These are phyloP conservation scores for Obelidium mucronatum DNA, from an alignment of 192 early-diverging fungal species.

Conservation along the genomic window DNA sequence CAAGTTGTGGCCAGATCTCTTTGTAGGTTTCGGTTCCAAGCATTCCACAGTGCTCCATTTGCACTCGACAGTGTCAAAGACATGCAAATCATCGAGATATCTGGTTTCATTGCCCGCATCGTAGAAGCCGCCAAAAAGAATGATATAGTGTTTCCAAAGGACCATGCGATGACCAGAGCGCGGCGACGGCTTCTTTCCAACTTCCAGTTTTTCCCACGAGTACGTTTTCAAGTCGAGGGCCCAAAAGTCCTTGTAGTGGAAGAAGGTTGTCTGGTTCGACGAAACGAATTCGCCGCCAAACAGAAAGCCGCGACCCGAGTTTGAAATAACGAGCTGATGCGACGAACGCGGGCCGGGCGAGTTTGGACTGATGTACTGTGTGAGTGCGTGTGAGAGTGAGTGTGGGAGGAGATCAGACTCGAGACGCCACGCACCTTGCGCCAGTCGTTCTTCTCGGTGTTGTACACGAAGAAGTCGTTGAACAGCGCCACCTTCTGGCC, in stretches of 20 bases:
- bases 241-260: conserved; percentile 80
- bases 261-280: conserved; percentile 72
- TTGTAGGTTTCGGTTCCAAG: conserved; percentile 48
- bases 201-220: conserved; percentile 73
- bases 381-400: conserved; percentile 65
- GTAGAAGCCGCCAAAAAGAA: conserved; percentile 75
- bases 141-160: conserved; percentile 68
- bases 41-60: conserved; percentile 59
- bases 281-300: conserved; percentile 72
- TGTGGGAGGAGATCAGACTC: conserved; percentile 15
- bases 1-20: conserved; percentile 69
- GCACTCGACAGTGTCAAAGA: conserved; percentile 70
- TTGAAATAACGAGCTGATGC: conserved; percentile 71
- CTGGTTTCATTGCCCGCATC: conserved; percentile 49
- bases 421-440: conserved; percentile 41
- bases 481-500: conserved; percentile 65
- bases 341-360: conserved; percentile 72
- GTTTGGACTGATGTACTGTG: conserved; percentile 71
- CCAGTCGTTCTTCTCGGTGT: conserved; percentile 79
- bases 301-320: conserved; percentile 66
- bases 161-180: conserved; percentile 72
- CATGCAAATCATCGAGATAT: conserved; percentile 71
- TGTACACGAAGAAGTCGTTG: conserved; percentile 75
- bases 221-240: conserved; percentile 70
- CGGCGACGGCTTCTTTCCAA: conserved; percentile 51